phyloP scores from a whole-genome alignment of 352 stramenopile species.

The Globisporangium nodosum region DNA sequence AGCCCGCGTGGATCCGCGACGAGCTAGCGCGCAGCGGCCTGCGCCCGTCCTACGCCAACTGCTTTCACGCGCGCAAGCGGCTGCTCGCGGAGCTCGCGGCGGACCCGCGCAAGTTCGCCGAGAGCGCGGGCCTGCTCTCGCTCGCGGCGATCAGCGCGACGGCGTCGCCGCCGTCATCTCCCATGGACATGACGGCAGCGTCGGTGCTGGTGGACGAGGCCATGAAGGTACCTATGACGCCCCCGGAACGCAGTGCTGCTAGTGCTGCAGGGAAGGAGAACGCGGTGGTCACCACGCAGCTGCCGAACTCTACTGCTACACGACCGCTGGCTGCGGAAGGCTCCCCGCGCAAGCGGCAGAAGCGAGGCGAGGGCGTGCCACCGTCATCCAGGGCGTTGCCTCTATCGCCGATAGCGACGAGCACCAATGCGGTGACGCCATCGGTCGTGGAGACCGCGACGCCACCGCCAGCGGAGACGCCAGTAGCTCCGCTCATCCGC shows the following conservation, averaged over 20 bases:
- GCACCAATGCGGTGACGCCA: neutral
- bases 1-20: conserved; percentile 6
- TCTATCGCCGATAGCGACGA: neutral
- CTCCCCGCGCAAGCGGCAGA: neutral
- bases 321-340: neutral
- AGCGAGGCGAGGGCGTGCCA: neutral
- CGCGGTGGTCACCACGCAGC: too few relatives aligned
- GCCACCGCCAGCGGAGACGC: neutral
- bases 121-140: neutral
- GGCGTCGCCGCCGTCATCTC: too few relatives aligned
- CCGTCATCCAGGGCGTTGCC: neutral
- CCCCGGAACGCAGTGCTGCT: neutral
- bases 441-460: neutral
- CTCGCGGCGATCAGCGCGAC: neutral
- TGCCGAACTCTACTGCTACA: too few relatives aligned
- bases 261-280: too few relatives aligned
- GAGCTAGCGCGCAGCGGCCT: neutral
- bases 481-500: too few relatives aligned
- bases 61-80: conserved; percentile 7
- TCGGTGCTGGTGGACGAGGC: neutral
- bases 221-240: neutral
- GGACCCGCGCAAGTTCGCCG: neutral
- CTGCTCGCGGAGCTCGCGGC: conserved; percentile 1
- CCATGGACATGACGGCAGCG: too few relatives aligned
- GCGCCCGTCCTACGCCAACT: conserved; percentile 6